Evolutionary conservation across 441 rosid species (phyloP), one percentile per base, ranked within the genome.

Genomic region (Gossypium schwendimanii): DNA sequence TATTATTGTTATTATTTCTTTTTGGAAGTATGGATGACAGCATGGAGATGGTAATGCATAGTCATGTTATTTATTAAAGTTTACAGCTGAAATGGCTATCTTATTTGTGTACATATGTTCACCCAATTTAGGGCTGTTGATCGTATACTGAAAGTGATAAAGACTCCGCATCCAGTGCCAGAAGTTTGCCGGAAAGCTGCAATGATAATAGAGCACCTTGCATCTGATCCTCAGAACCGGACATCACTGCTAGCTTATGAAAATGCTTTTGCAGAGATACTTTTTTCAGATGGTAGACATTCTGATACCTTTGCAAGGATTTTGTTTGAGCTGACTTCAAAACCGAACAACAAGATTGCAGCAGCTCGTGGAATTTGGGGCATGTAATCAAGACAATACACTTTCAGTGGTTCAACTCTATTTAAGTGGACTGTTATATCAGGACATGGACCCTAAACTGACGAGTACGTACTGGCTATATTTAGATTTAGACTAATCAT

Each of bases 291-390:
- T 41, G 84, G 89, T 49, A 92, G 86, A 80, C 88, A 87, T 78
- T 88, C 97, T 2, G 97, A 92, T 83, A 88, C 94, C 8, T 92
- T 94, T 74, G 94, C 96, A 15, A 85, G 97, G 86, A 91, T 94
- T 73, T 80, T 94, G 77, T 89, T 84, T 52, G 99, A 94, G 78
- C 82, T 92, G 62, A 94, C 98, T 8, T 87, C 98, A 53, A 89
- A 91, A 78, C 96, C 99, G 9, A 92, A 80, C 83, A 92, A 86
- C 90, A 91, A 91, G 84, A 84, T 85, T n/a, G 85, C 88, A 33
- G 88, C 94, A 6, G 89, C 99, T 67, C 86, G 94, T n/a, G 97
- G 97, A 73, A 79, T 94, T 61, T 94, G 99, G 98, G 97, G 98
- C 21, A 84, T 92, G 98, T 90, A 85, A 83, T 68, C 68, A 72